A percentile compares a stretch with the other conserved stretches of the same genome.
phyloP scores from a whole-genome alignment of 2,329 filamentous ascomycete genomes.

The Herpotrichia juniperi region DNA sequence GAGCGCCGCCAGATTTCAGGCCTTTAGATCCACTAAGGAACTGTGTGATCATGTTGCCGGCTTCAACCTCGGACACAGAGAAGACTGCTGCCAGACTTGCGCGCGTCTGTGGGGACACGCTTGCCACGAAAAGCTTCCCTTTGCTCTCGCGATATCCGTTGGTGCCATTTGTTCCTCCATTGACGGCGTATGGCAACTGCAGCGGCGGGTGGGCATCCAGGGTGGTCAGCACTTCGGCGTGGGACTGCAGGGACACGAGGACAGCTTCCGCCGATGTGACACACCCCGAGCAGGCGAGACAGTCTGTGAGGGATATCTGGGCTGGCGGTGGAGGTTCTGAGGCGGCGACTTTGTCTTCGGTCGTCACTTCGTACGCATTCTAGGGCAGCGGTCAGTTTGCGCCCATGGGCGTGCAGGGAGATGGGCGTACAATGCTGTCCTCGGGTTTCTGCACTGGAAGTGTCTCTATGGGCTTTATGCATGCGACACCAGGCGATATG shows the following conservation, averaged over 20 bases:
- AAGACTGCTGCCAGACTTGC: constrained; percentile 88
- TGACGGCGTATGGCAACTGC: constrained; percentile 35
- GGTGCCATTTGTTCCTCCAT: constrained; percentile 32
- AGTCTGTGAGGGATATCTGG: constrained; percentile 95
- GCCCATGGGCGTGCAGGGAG: constrained; percentile 12
- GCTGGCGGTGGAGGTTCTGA: constrained; percentile 71
- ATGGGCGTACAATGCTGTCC: constrained; percentile 49
- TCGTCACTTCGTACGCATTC: constrained; percentile 83
- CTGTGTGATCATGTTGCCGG: constrained; percentile 81
- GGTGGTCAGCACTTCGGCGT: constrained; percentile 84
- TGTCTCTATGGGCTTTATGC: constrained; percentile 96
- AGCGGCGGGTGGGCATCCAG: constrained; percentile 69
- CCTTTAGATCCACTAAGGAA: constrained; percentile 75
- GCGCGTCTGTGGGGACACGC: constrained; percentile 87
- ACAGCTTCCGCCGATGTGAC: constrained; percentile 97
- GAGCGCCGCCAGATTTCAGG: constrained; percentile 70
- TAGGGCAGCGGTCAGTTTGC: constrained; percentile 41
- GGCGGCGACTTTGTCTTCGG: constrained; percentile 75
- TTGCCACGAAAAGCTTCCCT: constrained; percentile 86
- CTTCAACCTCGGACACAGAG: constrained; percentile 73
- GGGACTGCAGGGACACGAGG: constrained; percentile 92
- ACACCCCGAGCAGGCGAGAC: constrained; percentile 94
- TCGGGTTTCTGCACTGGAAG: constrained; percentile 68
- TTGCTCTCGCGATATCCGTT: constrained; percentile 39
- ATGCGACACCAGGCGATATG: constrained; percentile 95